phyloP scores from a whole-genome alignment of 2,329 filamentous ascomycete species.

The Colletotrichum sp. region DNA sequence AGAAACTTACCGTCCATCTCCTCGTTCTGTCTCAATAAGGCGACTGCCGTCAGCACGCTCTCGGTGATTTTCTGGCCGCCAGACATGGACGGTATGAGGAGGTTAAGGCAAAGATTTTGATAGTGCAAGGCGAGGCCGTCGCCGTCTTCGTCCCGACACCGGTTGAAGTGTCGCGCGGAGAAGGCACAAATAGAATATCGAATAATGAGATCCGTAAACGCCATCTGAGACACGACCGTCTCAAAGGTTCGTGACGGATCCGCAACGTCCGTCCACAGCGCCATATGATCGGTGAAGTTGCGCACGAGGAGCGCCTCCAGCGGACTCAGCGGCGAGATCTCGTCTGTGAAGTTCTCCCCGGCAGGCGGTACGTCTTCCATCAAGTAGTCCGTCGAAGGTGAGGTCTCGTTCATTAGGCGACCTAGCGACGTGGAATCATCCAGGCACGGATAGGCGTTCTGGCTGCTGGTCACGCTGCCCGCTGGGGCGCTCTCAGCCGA shows the following conservation, averaged over 20 bases:
- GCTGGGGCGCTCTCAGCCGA: background rate
- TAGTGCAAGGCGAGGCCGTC: background rate
- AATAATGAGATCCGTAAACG: background rate
- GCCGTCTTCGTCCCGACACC: background rate
- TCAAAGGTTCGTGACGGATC: background rate
- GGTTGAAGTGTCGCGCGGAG: background rate
- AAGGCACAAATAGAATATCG: background rate
- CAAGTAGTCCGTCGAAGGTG: background rate
- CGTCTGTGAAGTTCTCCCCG: fast-evolving
- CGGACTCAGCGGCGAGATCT: background rate
- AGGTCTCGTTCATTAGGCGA: background rate
- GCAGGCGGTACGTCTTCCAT: background rate
- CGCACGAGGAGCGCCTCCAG: background rate
- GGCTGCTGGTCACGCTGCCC: background rate
- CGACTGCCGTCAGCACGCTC: background rate
- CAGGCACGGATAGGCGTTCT: background rate
- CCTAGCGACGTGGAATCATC: background rate
- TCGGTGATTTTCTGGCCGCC: background rate
- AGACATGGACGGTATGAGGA: background rate
- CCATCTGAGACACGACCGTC: background rate
- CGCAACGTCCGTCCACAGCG: background rate
- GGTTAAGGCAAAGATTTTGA: background rate
- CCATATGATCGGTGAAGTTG: background rate
- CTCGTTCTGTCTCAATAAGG: background rate
- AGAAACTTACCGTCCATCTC: background rate